These are phyloP conservation scores for Asterionellopsis glacialis DNA, from an alignment of 108 stramenopile species.

Conservation along the genomic window DNA sequence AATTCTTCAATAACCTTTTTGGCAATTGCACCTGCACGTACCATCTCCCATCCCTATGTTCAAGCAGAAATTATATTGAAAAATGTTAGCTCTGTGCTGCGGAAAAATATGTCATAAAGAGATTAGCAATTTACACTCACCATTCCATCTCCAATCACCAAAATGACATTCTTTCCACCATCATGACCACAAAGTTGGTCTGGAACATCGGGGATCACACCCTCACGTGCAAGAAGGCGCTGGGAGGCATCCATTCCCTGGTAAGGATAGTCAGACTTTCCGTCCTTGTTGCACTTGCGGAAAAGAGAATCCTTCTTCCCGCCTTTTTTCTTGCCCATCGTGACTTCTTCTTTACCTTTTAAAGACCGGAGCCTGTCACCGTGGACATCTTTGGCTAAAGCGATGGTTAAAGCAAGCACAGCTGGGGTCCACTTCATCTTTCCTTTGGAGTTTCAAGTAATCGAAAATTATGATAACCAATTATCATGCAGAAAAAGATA, in stretches of 20 bases:
- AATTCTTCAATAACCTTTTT: constrained; percentile 37
- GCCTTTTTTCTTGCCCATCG: no score
- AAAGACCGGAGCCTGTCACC: no score
- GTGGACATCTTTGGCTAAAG: no score
- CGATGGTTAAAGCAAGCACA: no score
- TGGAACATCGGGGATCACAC: constrained; percentile 34
- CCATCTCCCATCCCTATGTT: constrained; percentile 35
- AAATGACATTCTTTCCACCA: constrained; percentile 46
- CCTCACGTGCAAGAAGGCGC: constrained; percentile 40
- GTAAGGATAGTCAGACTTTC: no score
- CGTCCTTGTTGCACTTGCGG: no score
- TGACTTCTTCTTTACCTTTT: no score
- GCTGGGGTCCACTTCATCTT: no score
- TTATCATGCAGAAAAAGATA: no score
- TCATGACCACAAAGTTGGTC: constrained; percentile 17
- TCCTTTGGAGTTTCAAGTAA: no score
- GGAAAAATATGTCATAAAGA: constrained; percentile 5
- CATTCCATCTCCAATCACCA: constrained; percentile 67
- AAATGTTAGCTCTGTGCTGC: neutral
- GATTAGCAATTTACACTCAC: neutral
- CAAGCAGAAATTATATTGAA: neutral
- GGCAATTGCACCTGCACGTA: constrained; percentile 58
- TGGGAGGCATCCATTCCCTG: constrained; percentile 48
- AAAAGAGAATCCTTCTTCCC: no score
- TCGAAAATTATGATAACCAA: no score